Evolutionary conservation across 2,329 filamentous ascomycete genomes (phyloP).

Genomic region (Ophiostoma populinum): DNA sequence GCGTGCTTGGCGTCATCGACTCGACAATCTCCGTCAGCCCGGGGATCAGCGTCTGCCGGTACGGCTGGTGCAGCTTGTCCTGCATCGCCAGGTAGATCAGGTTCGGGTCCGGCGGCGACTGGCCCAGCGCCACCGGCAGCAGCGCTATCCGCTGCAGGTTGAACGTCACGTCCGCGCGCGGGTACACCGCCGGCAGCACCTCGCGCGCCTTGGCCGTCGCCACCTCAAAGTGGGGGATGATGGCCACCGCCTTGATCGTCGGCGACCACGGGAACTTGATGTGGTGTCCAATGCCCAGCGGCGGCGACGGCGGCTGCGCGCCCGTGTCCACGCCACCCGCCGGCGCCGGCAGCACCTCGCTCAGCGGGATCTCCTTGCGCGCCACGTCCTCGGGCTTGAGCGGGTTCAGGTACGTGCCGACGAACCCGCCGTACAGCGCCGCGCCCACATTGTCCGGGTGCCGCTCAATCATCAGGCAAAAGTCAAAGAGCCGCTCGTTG

Average conservation of each 20-base stretch:
- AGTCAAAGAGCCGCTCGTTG: slow-evolving; percentile 77
- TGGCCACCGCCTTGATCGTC: slow-evolving; percentile 91
- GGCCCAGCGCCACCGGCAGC: slow-evolving; percentile 73
- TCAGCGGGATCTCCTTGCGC: slow-evolving; percentile 81
- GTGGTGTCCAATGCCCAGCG: slow-evolving; percentile 83
- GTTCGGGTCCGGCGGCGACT: slow-evolving; percentile 77
- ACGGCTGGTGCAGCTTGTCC: slow-evolving; percentile 94
- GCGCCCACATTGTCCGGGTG: slow-evolving; percentile 93
- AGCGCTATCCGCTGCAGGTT: slow-evolving; percentile 90
- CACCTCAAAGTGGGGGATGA: slow-evolving; percentile 92
- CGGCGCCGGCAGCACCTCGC: slow-evolving; percentile 78
- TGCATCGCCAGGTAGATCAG: slow-evolving; percentile 98
- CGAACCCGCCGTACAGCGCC: slow-evolving; percentile 87
- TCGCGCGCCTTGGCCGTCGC: slow-evolving; percentile 81
- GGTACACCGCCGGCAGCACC: slow-evolving; percentile 67
- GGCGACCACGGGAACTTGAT: slow-evolving; percentile 88
- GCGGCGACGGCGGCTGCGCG: slow-evolving; percentile 71
- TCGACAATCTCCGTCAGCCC: slow-evolving; percentile 80
- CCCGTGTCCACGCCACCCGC: slow-evolving; percentile 87
- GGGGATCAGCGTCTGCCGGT: slow-evolving; percentile 80
- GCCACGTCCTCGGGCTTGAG: slow-evolving; percentile 77
- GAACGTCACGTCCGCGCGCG: slow-evolving; percentile 69
- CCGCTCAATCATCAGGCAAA: slow-evolving; percentile 91
- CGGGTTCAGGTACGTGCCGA: slow-evolving; percentile 91
- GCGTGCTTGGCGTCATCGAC: slow-evolving; percentile 73